These are phyloP conservation scores for Fusarium sp. DNA, from an alignment of 2,329 filamentous ascomycete species.

Conservation along the genomic window DNA sequence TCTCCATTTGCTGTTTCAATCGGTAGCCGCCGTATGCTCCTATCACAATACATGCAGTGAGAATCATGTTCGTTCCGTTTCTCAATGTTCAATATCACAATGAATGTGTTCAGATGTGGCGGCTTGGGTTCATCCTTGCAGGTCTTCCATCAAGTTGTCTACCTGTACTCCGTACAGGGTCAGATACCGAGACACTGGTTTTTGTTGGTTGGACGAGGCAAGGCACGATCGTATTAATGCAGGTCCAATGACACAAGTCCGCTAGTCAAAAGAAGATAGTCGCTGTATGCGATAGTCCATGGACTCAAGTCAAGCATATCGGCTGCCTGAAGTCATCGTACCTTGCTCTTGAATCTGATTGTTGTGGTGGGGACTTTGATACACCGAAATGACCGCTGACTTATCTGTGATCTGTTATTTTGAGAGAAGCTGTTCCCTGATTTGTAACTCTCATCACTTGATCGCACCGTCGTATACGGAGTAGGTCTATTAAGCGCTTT, in stretches of 20 bases:
- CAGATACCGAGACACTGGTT: conserved; percentile 20
- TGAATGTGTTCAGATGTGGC: not conserved
- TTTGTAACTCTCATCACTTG: not conserved
- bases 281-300: not conserved
- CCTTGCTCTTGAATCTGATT: not conserved
- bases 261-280: not conserved
- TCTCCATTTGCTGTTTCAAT: conserved; percentile 33
- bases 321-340: not conserved
- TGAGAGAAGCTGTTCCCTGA: not conserved
- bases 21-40: conserved; percentile 13
- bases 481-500: not conserved
- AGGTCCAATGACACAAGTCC: conserved; percentile 2
- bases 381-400: conserved; percentile 4
- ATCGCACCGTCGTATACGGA: not conserved
- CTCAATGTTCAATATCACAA: not conserved
- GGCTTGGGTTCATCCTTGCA: not conserved
- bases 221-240: conserved; percentile 24
- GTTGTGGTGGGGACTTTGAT: not conserved
- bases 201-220: not conserved
- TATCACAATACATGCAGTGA: not conserved
- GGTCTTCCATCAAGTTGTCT: not conserved
- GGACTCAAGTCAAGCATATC: not conserved
- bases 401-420: not conserved
- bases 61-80: not conserved
- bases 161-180: not conserved